Conservation (phyloP, 768 basidiomycete species). For the Harrya chromipes region DNA sequence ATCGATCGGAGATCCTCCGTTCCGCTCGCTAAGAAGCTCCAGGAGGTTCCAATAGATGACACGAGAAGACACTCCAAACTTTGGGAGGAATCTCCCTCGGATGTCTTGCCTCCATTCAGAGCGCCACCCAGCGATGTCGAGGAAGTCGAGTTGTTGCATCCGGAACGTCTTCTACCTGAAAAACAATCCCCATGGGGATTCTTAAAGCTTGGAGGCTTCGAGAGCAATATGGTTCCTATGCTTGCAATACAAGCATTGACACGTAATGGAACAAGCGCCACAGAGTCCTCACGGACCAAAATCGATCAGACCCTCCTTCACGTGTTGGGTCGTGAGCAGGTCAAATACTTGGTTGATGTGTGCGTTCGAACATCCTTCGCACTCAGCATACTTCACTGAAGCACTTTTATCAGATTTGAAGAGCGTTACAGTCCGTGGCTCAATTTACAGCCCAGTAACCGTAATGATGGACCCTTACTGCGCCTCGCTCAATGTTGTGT, state of each 20-base stretch:
- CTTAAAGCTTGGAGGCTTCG: constrained; percentile 36
- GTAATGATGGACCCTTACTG: constrained; percentile 33
- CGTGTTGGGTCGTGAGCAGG: constrained; percentile 35
- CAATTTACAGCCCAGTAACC: constrained; percentile 33
- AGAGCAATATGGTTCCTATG: constrained; percentile 46
- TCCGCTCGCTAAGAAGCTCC: constrained; percentile 18
- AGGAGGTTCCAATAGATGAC: constrained; percentile 21
- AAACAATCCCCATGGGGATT: constrained; percentile 39
- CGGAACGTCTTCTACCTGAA: constrained; percentile 36
- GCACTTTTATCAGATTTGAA: constrained; percentile 35
- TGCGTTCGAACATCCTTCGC: constrained; percentile 17
- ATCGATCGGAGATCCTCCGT: constrained; percentile 26
- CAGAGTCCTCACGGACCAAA: constrained; percentile 23
- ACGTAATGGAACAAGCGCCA: constrained; percentile 21
- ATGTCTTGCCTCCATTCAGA: constrained; percentile 18
- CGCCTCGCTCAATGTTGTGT: constrained; percentile 46
- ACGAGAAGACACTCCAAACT: constrained; percentile 17
- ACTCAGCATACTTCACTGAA: constrained; percentile 1
- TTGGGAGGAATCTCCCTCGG: constrained; percentile 19
- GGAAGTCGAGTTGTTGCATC: constrained; percentile 32
- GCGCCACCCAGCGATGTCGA: constrained; percentile 16
- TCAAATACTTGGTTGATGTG: constrained; percentile 38
- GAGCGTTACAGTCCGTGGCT: constrained; percentile 44
- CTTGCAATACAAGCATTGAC: constrained; percentile 44
- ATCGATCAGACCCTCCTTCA: constrained; percentile 28